These are phyloP conservation scores for Picochlorum sp. DNA, from an alignment of 139 green algal species.

Conservation along the genomic window DNA sequence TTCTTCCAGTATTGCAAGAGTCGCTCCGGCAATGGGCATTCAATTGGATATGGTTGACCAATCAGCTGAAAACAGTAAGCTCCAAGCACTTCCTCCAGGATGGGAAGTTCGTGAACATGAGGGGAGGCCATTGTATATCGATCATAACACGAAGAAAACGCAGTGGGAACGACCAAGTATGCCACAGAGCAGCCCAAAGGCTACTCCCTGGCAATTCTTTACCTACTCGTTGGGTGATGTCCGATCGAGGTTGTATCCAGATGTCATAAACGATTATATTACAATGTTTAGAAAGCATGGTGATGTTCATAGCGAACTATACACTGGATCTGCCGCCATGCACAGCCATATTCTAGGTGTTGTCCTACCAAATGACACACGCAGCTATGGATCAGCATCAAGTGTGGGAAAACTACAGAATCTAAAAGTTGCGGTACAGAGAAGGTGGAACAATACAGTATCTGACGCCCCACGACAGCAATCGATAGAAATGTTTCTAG, in stretches of 20 bases:
- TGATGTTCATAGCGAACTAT: slow-evolving; percentile 89
- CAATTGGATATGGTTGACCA: slow-evolving; percentile 23
- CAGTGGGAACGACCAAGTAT: slow-evolving; percentile 60
- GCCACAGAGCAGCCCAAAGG: background rate
- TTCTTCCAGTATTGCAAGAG: slow-evolving; percentile 46
- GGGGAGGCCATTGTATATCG: slow-evolving; percentile 86
- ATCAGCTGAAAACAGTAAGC: background rate
- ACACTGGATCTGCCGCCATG: slow-evolving; percentile 81
- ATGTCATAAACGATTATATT: slow-evolving; percentile 44
- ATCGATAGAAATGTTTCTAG: slow-evolving; percentile 75
- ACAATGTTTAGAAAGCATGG: slow-evolving; percentile 58
- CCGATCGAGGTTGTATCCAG: slow-evolving; percentile 25
- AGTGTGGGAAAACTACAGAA: slow-evolving; percentile 50
- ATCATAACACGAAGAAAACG: slow-evolving; percentile 86
- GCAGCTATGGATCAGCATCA: slow-evolving; percentile 17
- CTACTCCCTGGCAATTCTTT: slow-evolving; percentile 19
- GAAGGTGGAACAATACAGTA: slow-evolving; percentile 66
- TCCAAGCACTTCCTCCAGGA: slow-evolving; percentile 32
- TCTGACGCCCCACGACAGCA: slow-evolving; percentile 33
- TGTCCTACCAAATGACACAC: slow-evolving; percentile 49
- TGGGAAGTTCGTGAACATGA: slow-evolving; percentile 84
- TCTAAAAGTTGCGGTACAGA: slow-evolving; percentile 57
- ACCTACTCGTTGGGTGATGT: slow-evolving; percentile 26
- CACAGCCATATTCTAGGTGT: slow-evolving; percentile 70
- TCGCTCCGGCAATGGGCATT: slow-evolving; percentile 52